Conservation (phyloP, 2,329 filamentous ascomycete genomes). For the Aspergillus spinulosporus region DNA sequence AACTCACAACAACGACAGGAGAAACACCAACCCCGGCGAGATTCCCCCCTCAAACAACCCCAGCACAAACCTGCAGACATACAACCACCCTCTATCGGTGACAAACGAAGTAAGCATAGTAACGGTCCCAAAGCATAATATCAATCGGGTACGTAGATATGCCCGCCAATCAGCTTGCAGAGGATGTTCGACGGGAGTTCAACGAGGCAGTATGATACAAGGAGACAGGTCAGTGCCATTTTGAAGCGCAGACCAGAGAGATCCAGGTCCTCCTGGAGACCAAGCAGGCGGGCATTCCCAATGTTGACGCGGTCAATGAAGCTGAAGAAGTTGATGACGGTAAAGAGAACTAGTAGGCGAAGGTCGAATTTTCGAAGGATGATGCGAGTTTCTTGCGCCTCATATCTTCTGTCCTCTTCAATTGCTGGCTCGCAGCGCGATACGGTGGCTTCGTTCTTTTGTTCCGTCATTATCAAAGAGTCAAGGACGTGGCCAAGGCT, state of each 20-base stretch:
- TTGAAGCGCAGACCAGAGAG: constrained; percentile 36
- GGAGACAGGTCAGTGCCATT: constrained; percentile 22
- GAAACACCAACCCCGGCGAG: constrained; percentile 8
- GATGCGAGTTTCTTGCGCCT: background rate
- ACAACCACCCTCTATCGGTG: background rate
- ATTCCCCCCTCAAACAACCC: constrained; percentile 14
- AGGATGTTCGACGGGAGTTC: constrained; percentile 14
- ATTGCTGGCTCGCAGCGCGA: background rate
- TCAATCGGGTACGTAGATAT: constrained; percentile 8
- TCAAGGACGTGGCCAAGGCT: background rate
- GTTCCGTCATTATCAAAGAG: no score
- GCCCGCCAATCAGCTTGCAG: constrained; percentile 8
- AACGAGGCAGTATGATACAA: constrained; percentile 7
- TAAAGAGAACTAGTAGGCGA: constrained; percentile 34
- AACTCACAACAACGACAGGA: constrained; percentile 12
- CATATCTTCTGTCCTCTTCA: background rate
- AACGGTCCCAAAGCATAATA: constrained; percentile 11
- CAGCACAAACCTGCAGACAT: constrained; percentile 8
- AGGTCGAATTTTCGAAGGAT: constrained; percentile 39
- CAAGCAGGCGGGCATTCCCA: constrained; percentile 39
- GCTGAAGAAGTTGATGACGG: constrained; percentile 34
- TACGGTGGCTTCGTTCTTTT: background rate
- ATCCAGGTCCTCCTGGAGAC: constrained; percentile 27
- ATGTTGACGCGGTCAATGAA: constrained; percentile 37
- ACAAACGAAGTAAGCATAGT: constrained; percentile 10